phyloP scores from a whole-genome alignment of 768 basidiomycete genomes.

The Boletus speciosus region DNA sequence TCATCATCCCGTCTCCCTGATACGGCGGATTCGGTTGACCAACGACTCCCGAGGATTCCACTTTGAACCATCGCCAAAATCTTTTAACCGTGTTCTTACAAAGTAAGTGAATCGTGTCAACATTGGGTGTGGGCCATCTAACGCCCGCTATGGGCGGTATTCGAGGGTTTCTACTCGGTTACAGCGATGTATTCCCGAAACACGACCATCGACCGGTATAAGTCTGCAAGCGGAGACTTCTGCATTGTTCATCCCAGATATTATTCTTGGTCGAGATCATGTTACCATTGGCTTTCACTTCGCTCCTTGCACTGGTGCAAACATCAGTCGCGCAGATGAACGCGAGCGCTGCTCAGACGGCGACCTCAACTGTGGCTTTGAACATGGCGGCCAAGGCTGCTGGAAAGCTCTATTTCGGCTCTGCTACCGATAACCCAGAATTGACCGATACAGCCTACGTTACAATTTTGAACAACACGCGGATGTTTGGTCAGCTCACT shows the following conservation, averaged over 20 bases:
- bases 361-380: slow-evolving; percentile 15
- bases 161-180: not conserved
- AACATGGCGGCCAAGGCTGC: slow-evolving; percentile 37
- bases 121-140: not conserved
- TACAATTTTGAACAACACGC: slow-evolving; percentile 5
- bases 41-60: not conserved
- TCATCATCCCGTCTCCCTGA: not conserved
- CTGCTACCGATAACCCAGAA: slow-evolving; percentile 47
- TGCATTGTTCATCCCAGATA: not conserved
- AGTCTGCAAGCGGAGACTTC: not conserved
- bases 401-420: slow-evolving; percentile 46
- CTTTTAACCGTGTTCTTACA: not conserved
- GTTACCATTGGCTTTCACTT: slow-evolving; percentile 1
- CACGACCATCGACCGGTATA: not conserved
- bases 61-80: not conserved
- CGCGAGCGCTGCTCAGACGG: not conserved
- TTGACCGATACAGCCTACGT: slow-evolving; percentile 31
- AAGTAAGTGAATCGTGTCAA: not conserved
- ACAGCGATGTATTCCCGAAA: not conserved
- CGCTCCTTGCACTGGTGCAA: slow-evolving; percentile 5
- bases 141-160: not conserved
- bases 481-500: slow-evolving; percentile 20
- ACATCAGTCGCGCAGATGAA: not conserved
- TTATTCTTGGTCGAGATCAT: not conserved
- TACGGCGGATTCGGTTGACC: not conserved